phyloP scores from a whole-genome alignment of 73 alveolate genomes.

The Paraurostyla sp. region DNA sequence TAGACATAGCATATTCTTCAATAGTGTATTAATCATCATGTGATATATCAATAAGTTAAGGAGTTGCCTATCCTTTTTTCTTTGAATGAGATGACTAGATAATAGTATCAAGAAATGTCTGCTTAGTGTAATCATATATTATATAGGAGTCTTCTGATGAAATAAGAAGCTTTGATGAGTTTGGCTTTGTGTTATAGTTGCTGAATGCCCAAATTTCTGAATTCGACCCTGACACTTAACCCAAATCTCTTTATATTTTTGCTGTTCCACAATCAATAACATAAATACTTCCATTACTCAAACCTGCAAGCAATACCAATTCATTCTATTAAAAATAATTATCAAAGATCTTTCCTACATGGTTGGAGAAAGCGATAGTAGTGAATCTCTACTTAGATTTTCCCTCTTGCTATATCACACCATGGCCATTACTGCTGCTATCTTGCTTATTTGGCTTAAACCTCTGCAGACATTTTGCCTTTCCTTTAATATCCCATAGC shows the following conservation, averaged over 20 bases:
- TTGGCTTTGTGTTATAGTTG: too few relatives aligned
- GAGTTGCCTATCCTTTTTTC: background rate
- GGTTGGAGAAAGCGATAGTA: background rate
- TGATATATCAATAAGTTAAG: slow-evolving; percentile 8
- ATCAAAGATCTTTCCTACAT: background rate
- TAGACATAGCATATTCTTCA: background rate
- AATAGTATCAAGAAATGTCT: slow-evolving; percentile 1
- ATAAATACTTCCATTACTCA: slow-evolving; percentile 16
- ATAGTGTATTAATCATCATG: slow-evolving; percentile 19
- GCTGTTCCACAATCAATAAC: slow-evolving; percentile 43
- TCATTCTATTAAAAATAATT: background rate
- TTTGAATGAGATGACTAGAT: slow-evolving; percentile 31
- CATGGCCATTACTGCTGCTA: background rate
- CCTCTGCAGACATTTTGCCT: slow-evolving; percentile 19
- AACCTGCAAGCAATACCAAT: background rate
- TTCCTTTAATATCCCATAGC: slow-evolving; percentile 51
- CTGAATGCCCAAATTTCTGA: too few relatives aligned
- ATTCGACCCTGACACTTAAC: background rate
- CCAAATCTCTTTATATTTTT: background rate
- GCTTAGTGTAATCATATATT: background rate
- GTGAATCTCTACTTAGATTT: background rate
- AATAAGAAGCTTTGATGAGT: background rate
- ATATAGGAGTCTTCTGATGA: slow-evolving; percentile 33
- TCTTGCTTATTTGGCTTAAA: background rate
- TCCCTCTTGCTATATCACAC: background rate